Base-by-base conservation (phyloP, 2,329 filamentous ascomycete genomes). In the Beauveria asiatica region DNA sequence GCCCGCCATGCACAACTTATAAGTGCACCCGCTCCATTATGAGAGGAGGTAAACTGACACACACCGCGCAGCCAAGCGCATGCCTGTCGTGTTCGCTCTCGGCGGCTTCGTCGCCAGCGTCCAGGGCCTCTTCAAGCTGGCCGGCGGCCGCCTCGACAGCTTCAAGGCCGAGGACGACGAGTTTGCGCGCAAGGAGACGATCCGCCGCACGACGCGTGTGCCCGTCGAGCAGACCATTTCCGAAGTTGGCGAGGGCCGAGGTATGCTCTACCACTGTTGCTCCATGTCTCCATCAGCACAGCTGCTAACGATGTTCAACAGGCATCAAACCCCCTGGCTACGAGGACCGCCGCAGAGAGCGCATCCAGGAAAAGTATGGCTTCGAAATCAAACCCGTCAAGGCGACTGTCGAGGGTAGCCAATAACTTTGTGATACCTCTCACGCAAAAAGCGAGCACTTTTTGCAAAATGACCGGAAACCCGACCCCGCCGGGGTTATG, bases 351-450 rank as follows among this genome's bases (percentile, higher is more conserved):
- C 86, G 92, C 73, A 84, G 85, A 66, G 80, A 92, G 77, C 83
- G 90, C 67, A 82, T 97, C 73, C 87, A 90, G 82, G 87, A 91
- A 75, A 90, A 86, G 74, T 96, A 96, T 70, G 91, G 92, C 62
- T 84, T 95, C 69, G 91, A 96, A 65, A 86, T 96, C 70, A 83
- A 87, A 69, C 82, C 85, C 59, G 83, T 87, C 65, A 81, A 74
- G 61, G 78, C 81, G 48, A 76, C 75, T 52, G 72, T 75, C 65
- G 76, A 83, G 59, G 74, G 73, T 61, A 75, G 74, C 69, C 69
- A 71, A 69, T 75, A 70, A 65, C 17, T 44, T 49, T 33, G 3
- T 41, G 13, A 51, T 51, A 30, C 42, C 51, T 61, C 27, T 44
- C 42, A 3, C 11, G 54, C 44, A 37, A 50, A 48, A 50, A 17